Evolutionary conservation across 306 rosid species (phyloP).

Genomic region (Sesbania bispinosa): DNA sequence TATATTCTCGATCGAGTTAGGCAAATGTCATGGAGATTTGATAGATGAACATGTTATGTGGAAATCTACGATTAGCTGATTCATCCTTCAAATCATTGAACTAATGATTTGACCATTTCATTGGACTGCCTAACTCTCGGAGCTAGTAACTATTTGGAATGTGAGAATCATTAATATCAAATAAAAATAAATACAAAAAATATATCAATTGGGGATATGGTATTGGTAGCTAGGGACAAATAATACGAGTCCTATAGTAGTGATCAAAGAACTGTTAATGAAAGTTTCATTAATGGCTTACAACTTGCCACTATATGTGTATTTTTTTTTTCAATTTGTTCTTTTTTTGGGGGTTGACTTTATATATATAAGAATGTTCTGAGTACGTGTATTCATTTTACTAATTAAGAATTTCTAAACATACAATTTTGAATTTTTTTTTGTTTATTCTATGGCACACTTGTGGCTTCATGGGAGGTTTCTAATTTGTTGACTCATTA

Average conservation of each 20-base stretch:
- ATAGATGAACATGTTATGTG: background rate
- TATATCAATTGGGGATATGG: background rate
- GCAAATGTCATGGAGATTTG: conserved; percentile 23
- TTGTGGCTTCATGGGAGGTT: background rate
- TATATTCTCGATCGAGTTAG: background rate
- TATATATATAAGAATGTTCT: no score
- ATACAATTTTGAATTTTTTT: background rate
- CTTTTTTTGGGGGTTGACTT: no score
- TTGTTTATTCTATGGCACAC: background rate
- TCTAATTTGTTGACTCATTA: background rate
- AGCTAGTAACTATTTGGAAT: background rate
- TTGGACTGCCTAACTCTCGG: conserved; percentile 34
- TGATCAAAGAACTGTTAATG: background rate
- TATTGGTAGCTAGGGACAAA: no score
- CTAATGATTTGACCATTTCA: conserved; percentile 5
- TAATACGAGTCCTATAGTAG: background rate
- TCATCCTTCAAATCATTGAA: background rate
- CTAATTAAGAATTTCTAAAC: background rate
- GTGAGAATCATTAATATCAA: background rate
- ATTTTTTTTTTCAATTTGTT: background rate
- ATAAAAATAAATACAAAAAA: background rate
- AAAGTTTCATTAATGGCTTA: background rate
- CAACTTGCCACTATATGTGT: background rate
- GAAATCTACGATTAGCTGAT: background rate
- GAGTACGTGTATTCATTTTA: no score